Evolutionary conservation across 441 rosid species (phyloP).

Genomic region (Gossypium laxum): DNA sequence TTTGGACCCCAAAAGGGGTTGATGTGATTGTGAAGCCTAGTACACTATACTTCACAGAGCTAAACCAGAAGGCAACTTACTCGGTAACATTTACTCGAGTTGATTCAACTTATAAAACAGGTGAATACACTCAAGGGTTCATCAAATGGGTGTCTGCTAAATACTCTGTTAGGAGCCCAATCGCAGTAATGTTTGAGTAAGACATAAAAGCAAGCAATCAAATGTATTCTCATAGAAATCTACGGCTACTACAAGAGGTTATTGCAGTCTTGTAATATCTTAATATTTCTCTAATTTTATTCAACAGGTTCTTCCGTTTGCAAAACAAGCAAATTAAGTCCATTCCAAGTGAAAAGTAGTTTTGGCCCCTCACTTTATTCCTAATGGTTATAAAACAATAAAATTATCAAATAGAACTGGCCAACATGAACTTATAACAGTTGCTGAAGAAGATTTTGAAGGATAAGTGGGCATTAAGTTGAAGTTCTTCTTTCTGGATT

Average conservation of each 20-base stretch:
- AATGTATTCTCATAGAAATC: neutral
- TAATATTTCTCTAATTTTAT: constrained; percentile 6
- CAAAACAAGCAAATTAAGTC: too few species aligned
- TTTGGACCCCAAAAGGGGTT: constrained; percentile 27
- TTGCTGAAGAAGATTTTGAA: too few species aligned
- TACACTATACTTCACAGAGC: constrained; percentile 17
- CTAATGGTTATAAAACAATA: too few species aligned
- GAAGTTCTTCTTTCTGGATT: too few species aligned
- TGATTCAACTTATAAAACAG: neutral
- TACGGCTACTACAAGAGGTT: neutral
- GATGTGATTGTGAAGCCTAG: constrained; percentile 26
- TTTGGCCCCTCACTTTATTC: too few species aligned
- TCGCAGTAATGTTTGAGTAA: constrained; percentile 26
- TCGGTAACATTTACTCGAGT: constrained; percentile 22
- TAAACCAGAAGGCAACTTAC: constrained; percentile 35
- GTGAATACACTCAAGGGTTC: constrained; percentile 25
- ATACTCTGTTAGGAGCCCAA: constrained; percentile 32
- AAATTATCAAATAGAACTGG: too few species aligned
- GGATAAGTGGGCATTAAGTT: too few species aligned
- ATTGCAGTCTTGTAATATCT: neutral
- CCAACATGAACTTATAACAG: too few species aligned
- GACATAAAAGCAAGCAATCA: neutral
- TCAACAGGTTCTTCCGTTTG: neutral
- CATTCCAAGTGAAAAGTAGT: too few species aligned
- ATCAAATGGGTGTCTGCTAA: constrained; percentile 29